These are phyloP conservation scores for Coemansia sp. DNA, from an alignment of 192 early-diverging fungal species.

Conservation along the genomic window DNA sequence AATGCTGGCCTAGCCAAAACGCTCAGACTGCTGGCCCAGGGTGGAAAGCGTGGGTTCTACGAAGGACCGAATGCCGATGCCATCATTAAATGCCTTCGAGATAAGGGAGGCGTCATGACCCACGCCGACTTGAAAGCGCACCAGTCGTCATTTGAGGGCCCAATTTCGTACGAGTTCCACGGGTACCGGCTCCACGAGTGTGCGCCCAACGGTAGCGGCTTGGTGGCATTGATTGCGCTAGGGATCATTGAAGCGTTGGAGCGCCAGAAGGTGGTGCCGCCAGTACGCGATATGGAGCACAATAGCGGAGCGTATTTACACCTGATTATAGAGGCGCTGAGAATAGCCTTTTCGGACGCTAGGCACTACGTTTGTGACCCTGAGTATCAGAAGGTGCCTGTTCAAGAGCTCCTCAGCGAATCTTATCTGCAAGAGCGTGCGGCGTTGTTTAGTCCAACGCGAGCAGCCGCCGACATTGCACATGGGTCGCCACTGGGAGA, in stretches of 20 bases:
- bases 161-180: constrained; percentile 65
- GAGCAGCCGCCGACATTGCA: constrained; percentile 52
- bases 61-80: constrained; percentile 63
- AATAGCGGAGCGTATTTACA: constrained; percentile 67
- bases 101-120: constrained; percentile 62
- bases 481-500: constrained; percentile 63
- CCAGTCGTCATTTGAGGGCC: constrained; percentile 51
- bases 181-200: constrained; percentile 65
- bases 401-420: constrained; percentile 54
- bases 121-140: constrained; percentile 66
- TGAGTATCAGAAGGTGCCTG: constrained; percentile 49
- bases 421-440: constrained; percentile 62
- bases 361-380: constrained; percentile 68
- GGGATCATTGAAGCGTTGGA: constrained; percentile 64
- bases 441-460: constrained; percentile 52
- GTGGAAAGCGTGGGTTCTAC: constrained; percentile 72
- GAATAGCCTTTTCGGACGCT: constrained; percentile 80
- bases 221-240: constrained; percentile 70
- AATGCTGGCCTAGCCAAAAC: constrained; percentile 57
- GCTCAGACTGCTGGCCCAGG: constrained; percentile 21
- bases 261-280: constrained; percentile 21
- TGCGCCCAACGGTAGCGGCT: constrained; percentile 75
- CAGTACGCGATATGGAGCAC: constrained; percentile 51
- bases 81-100: constrained; percentile 58
- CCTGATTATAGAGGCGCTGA: constrained; percentile 64